Evolutionary conservation across 306 rosid species (phyloP), one percentile per base, ranked within the genome.

Genomic region (Biancaea sappan): DNA sequence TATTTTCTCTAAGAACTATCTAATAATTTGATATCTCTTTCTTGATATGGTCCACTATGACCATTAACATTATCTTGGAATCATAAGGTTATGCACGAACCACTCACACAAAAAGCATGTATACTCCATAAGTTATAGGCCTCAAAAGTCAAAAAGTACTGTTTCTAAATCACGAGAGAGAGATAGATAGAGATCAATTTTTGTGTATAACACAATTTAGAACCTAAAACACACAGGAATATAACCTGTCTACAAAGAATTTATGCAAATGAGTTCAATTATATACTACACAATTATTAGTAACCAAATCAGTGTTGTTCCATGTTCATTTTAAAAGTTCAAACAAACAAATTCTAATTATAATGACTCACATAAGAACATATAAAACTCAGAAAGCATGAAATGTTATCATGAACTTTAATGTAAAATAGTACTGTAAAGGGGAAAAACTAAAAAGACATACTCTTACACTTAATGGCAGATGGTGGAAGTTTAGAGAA

Each of bases 401-500:
- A 22, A 41, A 48, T 29, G 52, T 52, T 81, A 62, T 14, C 10
- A 73, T 54, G 38, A 54, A 46, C 51, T 47, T 57, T 51, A 68
- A 26, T 66, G 21, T 28, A 14, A 57, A 53, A 2, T 71, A 70
- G 24, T 31, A 50, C 15, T n/a, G 31, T 48, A 29, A 53, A 24
- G 35, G 41, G 37, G 28, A 26, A 67, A 53, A 70, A 71, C 51
- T 64, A 11, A 61, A 64, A 37, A 63, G 41, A 28, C 37, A 65
- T 12, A 1, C 26, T 18, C n/a, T 61, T 38, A 53, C 24, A 47
- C 1, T 6, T 22, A 16, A 14, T 2, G 41, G 16, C 22, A 29
- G 41, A 19, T 11, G 3, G 25, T 29, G 75, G 60, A 38, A 19
- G 74, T 43, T 76, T 54, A 71, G 81, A 59, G 79, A 70, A 72